Conservation (phyloP, 2,329 filamentous ascomycete species). For the Nemania serpens region DNA sequence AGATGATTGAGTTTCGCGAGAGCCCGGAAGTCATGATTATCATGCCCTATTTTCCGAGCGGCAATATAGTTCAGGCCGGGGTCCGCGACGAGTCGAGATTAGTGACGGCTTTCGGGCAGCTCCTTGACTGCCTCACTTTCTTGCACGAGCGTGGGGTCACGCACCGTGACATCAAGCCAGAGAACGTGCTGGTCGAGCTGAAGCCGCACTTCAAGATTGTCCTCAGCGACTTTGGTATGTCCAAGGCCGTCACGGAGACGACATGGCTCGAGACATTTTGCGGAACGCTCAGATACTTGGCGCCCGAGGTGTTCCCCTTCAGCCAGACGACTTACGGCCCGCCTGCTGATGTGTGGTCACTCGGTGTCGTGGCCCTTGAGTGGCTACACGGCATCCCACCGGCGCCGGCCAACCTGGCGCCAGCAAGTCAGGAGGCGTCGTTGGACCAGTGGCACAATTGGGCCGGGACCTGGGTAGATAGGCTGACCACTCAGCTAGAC, state of each 20-base stretch:
- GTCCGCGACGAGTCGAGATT: not conserved
- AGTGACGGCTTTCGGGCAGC: not conserved
- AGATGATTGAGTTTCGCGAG: no score
- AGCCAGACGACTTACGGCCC: not conserved
- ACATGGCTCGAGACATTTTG: not conserved
- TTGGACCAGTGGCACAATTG: not conserved
- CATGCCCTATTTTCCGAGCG: not conserved
- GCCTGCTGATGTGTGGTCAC: not conserved
- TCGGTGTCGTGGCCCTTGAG: not conserved
- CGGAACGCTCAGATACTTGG: not conserved
- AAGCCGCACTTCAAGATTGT: not conserved
- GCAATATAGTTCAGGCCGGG: not conserved
- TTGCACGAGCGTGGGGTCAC: not conserved
- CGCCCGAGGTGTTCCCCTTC: not conserved
- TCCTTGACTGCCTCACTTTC: not conserved
- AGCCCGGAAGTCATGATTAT: not conserved
- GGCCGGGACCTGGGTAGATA: not conserved
- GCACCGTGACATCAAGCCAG: not conserved
- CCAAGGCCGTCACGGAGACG: not conserved
- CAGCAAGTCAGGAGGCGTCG: not conserved
- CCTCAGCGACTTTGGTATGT: not conserved
- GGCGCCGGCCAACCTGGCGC: not conserved
- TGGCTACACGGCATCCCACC: not conserved
- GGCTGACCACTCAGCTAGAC: not conserved
- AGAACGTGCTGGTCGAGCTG: not conserved